Base-by-base conservation (phyloP, 371 early-diverging fungal genomes). In the Mycotypha africana region DNA sequence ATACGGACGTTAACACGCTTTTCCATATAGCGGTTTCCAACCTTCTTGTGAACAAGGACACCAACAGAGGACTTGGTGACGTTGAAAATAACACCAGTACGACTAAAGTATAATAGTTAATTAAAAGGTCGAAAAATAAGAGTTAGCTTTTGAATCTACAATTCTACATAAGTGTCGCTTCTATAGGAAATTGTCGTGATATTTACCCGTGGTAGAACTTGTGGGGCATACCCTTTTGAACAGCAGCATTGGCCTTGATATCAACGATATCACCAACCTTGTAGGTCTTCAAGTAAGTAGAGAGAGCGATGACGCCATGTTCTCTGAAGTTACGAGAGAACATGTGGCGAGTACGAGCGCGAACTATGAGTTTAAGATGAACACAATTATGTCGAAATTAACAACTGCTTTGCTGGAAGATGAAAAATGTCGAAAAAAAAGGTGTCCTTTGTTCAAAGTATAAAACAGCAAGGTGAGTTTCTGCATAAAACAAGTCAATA, bases 151-250 rank as follows among this genome's bases (percentile, higher is more conserved):
- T 39, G 8, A 11, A 24, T 51, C 5, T 14, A 43, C 23, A 42
- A 10, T 34, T 24, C 28, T 28, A 5, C n/a, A 2, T 33, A 22
- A 10, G 12, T 14, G 9, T 38, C 25, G 15, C 23, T 38, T 23
- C 32, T 24, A 31, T 45, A 5, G 11, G 5, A 45, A 39, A 34
- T 72, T 33, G 34, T 9, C 15, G 30, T 28, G 12, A n/a, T 4
- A 14, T 4, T 65, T 82, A 88, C 82, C 98, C 99, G 79, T 99
- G 98, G 89, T 97, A 99, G 91, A 88, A 98, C 86, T 98, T 99
- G 95, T 99, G 98, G 65, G 99, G 99, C 98, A 99, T 96, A 78
- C 99, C 99, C 91, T 97, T 98, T 77, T 99, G 98, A 67, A 98
- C 80, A 57, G 98, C 93, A 66, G 75, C 81, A 60, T 80, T 76